Evolutionary conservation across 257 asterid genomes (phyloP), one percentile per base, ranked within the genome.

Genomic region (Ilex asprella): DNA sequence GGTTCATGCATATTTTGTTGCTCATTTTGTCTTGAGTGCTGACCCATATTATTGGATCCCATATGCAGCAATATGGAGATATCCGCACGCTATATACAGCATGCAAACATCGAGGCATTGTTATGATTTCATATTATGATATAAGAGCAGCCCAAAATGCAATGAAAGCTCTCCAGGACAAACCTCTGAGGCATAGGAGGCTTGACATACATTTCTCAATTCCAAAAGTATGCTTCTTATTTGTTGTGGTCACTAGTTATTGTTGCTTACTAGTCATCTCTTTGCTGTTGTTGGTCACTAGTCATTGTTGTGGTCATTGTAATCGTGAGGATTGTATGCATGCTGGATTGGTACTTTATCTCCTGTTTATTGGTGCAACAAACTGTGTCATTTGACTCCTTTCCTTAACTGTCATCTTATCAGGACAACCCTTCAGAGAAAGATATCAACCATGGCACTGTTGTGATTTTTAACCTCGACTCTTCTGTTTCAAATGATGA

Each of bases 131-230:
- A 13, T 70, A 70, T 31, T 70, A 65, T 70, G 75, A 70, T 62
- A 70, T 70, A 27, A 55, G 75, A 53, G 71, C 70, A 39, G 75
- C 75, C 35, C 69, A 71, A 61, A 70, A 49, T 43, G 75, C 75
- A 27, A 70, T 70, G 71, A 59, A 59, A 39, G 58, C 66, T 30
- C 67, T 87, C 52, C 93, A 87, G 65, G 70, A 82, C 78, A 84
- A 87, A 67, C 84, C 95, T 51, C 72, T 87, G 70, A 77, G 87
- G 64, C 80, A 89, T 69, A 71, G 95, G 69, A 87, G 81, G 65
- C 93, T 87, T 6, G 95, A 87, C 62, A 84, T 87, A 67, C 95
- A 87, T 75, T 87, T 84, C 68, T 87, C 95, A n/a, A 84, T 87
- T 65, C 95, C 93, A 35, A 87, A 87, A 93, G 93, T 84, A 31